Conservation (phyloP, 306 rosid species). For the Nissolia schottii region DNA sequence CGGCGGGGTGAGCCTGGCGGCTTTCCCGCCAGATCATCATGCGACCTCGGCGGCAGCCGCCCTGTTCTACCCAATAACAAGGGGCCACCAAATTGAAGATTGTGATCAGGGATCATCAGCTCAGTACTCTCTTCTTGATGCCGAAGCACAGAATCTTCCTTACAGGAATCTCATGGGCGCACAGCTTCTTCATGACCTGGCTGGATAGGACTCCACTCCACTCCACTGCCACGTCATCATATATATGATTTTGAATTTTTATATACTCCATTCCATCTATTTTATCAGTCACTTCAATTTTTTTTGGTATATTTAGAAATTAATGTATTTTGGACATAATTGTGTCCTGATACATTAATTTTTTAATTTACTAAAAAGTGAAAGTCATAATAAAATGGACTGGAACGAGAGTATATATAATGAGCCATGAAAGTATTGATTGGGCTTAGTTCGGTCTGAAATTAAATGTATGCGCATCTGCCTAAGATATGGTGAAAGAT, state of each 20-base stretch:
- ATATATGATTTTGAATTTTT: too few species aligned
- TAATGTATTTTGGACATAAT: too few species aligned
- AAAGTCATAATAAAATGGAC: too few species aligned
- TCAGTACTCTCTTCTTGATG: slow-evolving; percentile 75
- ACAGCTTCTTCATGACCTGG: slow-evolving; percentile 76
- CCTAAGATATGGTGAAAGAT: background rate
- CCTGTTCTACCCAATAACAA: slow-evolving; percentile 52
- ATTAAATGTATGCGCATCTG: background rate
- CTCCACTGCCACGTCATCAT: too few species aligned
- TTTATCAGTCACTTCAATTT: too few species aligned
- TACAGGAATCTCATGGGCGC: slow-evolving; percentile 86
- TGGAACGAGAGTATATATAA: too few species aligned
- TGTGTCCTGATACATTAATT: too few species aligned
- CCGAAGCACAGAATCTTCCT: slow-evolving; percentile 61
- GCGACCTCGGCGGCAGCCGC: too few species aligned
- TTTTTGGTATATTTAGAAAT: too few species aligned
- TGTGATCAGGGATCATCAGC: slow-evolving; percentile 57
- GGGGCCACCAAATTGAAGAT: slow-evolving; percentile 71
- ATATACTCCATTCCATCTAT: too few species aligned
- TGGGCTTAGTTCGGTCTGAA: background rate
- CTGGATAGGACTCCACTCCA: slow-evolving; percentile 35
- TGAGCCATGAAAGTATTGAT: background rate
- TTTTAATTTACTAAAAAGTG: too few species aligned
- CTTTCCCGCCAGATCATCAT: slow-evolving; percentile 57
- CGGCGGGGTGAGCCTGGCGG: slow-evolving; percentile 66